Percentiles rank a stretch among this genome's conserved stretches.
phyloP scores from a whole-genome alignment of 2,329 filamentous ascomycete species.

The Chrysosporium keratinophilum region DNA sequence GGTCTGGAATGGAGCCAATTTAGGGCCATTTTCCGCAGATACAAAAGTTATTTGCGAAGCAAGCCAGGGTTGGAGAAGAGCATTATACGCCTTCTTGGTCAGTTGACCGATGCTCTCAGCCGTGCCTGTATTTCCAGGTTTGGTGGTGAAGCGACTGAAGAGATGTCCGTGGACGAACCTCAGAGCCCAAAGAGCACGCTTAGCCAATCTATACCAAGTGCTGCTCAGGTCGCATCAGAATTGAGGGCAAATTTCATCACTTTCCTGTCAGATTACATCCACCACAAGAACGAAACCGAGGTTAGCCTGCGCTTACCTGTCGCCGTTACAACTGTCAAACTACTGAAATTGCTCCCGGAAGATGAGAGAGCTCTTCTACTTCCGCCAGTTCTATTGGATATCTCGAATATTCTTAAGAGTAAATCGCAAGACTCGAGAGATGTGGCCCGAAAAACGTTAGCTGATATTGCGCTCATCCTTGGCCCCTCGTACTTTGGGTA shows the following conservation, averaged over 20 bases:
- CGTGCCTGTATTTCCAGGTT: slow-evolving; percentile 29
- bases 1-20: slow-evolving; percentile 87
- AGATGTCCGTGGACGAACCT: slow-evolving; percentile 20
- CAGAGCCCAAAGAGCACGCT: slow-evolving; percentile 37
- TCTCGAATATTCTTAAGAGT: slow-evolving; percentile 85
- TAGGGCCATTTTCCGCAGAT: slow-evolving; percentile 70
- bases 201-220: slow-evolving; percentile 54
- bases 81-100: slow-evolving; percentile 69
- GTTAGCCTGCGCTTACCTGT: slow-evolving; percentile 89
- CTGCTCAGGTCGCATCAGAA: slow-evolving; percentile 59
- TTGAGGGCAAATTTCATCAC: slow-evolving; percentile 67
- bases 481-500: slow-evolving; percentile 80
- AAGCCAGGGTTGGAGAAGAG: slow-evolving; percentile 79
- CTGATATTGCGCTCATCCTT: slow-evolving; percentile 69
- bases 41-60: slow-evolving; percentile 67
- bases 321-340: slow-evolving; percentile 76
- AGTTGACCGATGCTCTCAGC: slow-evolving; percentile 66
- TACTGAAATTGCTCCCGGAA: slow-evolving; percentile 68
- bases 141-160: slow-evolving; percentile 19
- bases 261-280: slow-evolving; percentile 69
- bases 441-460: slow-evolving; percentile 76
- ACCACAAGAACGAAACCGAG: slow-evolving; percentile 87
- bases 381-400: slow-evolving; percentile 76
- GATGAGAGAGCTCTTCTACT: slow-evolving; percentile 63
- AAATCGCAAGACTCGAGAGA: slow-evolving; percentile 81